Conservation (phyloP, 1,284 basidiomycete genomes). For the Agaricales sp. region DNA sequence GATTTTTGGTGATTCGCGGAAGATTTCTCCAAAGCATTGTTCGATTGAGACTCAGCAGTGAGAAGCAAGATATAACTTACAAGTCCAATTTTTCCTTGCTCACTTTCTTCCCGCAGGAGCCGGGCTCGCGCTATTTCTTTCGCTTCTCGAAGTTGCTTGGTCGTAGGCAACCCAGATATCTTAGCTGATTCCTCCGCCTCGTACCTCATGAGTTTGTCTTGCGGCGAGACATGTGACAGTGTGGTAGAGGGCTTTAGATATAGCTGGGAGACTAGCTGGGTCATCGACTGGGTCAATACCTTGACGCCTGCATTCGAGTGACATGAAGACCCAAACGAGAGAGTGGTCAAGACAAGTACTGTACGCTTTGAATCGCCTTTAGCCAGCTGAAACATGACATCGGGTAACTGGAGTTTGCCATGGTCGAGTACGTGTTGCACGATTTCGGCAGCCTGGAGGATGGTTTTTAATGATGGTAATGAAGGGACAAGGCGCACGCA, state of each 20-base stretch:
- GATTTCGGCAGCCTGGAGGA: slow-evolving; percentile 57
- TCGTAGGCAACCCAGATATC: slow-evolving; percentile 62
- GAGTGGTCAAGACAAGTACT: not conserved
- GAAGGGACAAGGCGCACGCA: slow-evolving; percentile 30
- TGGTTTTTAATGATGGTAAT: slow-evolving; percentile 3
- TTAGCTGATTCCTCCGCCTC: slow-evolving; percentile 66
- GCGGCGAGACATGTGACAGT: slow-evolving; percentile 63
- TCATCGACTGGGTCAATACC: slow-evolving; percentile 46
- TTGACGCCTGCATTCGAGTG: slow-evolving; percentile 29
- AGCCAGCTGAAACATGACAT: slow-evolving; percentile 51
- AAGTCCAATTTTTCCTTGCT: slow-evolving; percentile 59
- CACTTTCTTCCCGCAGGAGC: slow-evolving; percentile 59
- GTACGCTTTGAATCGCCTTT: slow-evolving; percentile 50
- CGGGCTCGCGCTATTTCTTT: slow-evolving; percentile 53
- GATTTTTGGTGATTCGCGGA: slow-evolving; percentile 29
- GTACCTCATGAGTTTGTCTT: slow-evolving; percentile 66
- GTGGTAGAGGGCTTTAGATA: slow-evolving; percentile 69
- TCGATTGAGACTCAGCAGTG: slow-evolving; percentile 30
- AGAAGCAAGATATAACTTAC: slow-evolving; percentile 29
- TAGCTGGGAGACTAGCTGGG: slow-evolving; percentile 50
- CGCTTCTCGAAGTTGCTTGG: slow-evolving; percentile 61
- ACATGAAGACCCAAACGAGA: not conserved
- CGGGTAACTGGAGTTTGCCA: slow-evolving; percentile 75
- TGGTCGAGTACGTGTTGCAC: slow-evolving; percentile 72
- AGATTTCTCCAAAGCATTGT: not conserved